Evolutionary conservation across 164 flowering plant species (phyloP), one percentile per base, ranked within the genome.

Genomic region (Dillenia suffruticosa): DNA sequence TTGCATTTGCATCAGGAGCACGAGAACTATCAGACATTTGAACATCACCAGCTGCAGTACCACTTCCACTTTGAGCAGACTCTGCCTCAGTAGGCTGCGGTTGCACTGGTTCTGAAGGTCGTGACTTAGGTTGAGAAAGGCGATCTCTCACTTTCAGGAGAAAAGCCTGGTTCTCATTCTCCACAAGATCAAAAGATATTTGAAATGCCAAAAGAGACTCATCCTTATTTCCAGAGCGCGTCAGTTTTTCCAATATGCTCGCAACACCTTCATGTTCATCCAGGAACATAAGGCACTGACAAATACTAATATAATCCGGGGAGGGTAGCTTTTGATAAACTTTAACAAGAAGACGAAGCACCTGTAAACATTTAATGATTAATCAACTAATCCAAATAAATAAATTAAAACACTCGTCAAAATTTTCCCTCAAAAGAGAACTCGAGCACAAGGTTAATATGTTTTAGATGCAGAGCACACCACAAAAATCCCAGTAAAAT

Each of bases 141-240:
- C 73, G 79, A 71, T 83, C 76, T 68, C 86, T 83, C 45, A 95
- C 97, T 76, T 75, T 88, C 59, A 92, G 64, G 6, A 95, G 90
- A 76, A 95, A 95, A 59, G 97, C 96, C 66, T 95, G 99, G 64
- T 86, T 87, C 75, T 95, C 99, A 71, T 95, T 95, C 74, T 90
- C 99, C 10, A 87, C 87, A 51, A 95, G 95, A 78, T 95, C 97
- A 73, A 95, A 95, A 13, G 96, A 96, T 63, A 92, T 87, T 72
- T 92, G 99, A 71, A 92, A 92, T 53, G 94, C 90, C 74, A 95
- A 63, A 12, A 95, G 73, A 57, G 91, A 87, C 46, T 95, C 97
- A 69, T 92, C 97, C 79, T 80, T 81, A 56, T 80, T 81, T 51
- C 72, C 79, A 46, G 96, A 84, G 10, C 74, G 78, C 12, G 89